Percentiles rank a stretch among this genome's conserved stretches.
Evolutionary conservation across 495 filamentous ascomycete genomes (phyloP).

Genomic region (Daldinia bambusicola): DNA sequence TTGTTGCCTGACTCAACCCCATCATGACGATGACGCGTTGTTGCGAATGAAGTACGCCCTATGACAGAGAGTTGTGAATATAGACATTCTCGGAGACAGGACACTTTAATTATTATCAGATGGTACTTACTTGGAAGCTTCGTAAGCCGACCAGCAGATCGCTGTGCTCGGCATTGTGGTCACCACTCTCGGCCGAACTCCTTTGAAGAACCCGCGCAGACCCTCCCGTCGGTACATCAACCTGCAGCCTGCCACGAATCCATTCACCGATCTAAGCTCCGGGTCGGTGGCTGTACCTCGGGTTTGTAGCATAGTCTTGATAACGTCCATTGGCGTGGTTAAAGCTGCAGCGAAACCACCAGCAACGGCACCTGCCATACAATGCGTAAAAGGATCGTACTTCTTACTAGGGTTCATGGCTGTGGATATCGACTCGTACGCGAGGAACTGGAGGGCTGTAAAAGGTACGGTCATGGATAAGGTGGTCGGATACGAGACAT

Average conservation of each 20-base stretch:
- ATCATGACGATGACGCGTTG: conserved; percentile 48
- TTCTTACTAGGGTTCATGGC: conserved; percentile 83
- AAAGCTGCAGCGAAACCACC: conserved; percentile 92
- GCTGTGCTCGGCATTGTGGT: conserved; percentile 98
- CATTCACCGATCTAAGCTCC: conserved; percentile 85
- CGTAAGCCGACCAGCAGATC: conserved; percentile 90
- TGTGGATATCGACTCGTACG: conserved; percentile 96
- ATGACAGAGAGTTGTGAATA: conserved; percentile 30
- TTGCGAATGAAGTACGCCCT: conserved; percentile 68
- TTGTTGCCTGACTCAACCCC: conserved; percentile 8
- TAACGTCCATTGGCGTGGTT: conserved; percentile 95
- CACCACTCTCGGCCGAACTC: conserved; percentile 88
- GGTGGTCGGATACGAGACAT: conserved; percentile 98
- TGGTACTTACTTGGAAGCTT: conserved; percentile 65
- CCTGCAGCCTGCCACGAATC: conserved; percentile 80
- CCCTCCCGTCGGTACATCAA: conserved; percentile 89
- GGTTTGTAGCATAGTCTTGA: conserved; percentile 97
- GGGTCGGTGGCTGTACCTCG: conserved; percentile 81
- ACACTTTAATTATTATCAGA: not conserved
- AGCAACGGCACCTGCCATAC: conserved; percentile 87
- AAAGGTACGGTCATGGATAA: conserved; percentile 99
- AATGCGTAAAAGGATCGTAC: conserved; percentile 94
- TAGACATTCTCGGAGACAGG: not conserved
- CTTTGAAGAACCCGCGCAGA: conserved; percentile 87
- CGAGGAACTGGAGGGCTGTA: conserved; percentile 94